Evolutionary conservation across 352 stramenopile genomes (phyloP).

Genomic region (Phytophthora sp.): DNA sequence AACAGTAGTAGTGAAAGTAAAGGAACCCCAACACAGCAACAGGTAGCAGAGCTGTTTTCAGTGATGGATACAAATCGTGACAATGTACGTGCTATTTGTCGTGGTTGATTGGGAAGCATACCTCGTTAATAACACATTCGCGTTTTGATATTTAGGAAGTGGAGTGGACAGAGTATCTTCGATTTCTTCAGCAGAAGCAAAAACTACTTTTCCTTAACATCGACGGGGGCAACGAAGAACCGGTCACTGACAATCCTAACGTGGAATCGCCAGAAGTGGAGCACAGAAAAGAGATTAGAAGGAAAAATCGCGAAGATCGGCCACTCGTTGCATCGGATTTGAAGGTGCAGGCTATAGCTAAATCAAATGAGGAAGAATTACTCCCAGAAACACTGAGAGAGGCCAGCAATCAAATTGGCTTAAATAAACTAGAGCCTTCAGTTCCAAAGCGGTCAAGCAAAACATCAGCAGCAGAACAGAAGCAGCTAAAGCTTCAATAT

Average conservation of each 20-base stretch:
- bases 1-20: neutral
- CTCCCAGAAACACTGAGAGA: neutral
- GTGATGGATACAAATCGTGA: slow-evolving; percentile 58
- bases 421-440: neutral
- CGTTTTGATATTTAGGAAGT: slow-evolving; percentile 33
- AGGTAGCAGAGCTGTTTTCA: slow-evolving; percentile 50
- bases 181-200: slow-evolving; percentile 40
- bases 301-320: slow-evolving; percentile 38
- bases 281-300: slow-evolving; percentile 26
- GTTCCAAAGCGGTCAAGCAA: slow-evolving; percentile 13
- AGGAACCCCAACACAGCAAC: neutral
- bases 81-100: slow-evolving; percentile 31
- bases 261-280: neutral
- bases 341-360: neutral
- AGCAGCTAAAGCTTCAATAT: slow-evolving; percentile 23
- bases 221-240: neutral
- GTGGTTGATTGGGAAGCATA: neutral
- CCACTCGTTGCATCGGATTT: neutral
- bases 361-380: slow-evolving; percentile 14
- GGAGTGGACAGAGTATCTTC: slow-evolving; percentile 67
- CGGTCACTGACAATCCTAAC: neutral
- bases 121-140: neutral
- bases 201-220: neutral
- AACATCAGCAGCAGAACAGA: slow-evolving; percentile 16
- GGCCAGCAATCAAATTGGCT: neutral